Evolutionary conservation across 176 grass and related monocot species (phyloP).

Genomic region (Olyra latifolia): DNA sequence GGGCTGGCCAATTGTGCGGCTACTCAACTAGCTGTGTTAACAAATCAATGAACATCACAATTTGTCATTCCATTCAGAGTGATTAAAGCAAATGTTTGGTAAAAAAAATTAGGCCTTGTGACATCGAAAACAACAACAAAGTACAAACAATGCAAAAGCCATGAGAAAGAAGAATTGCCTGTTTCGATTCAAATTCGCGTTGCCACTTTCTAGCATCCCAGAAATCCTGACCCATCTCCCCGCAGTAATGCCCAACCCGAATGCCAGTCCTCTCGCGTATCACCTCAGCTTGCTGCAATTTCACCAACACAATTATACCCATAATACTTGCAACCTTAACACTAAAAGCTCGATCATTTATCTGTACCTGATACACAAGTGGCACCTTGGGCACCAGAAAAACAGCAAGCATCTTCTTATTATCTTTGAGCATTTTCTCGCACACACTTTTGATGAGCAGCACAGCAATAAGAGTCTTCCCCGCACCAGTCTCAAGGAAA

Average conservation of each 20-base stretch:
- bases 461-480: slow-evolving; percentile 91
- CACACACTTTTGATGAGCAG: slow-evolving; percentile 83
- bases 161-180: slow-evolving; percentile 49
- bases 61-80: background rate
- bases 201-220: slow-evolving; percentile 97
- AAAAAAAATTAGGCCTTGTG: background rate
- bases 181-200: slow-evolving; percentile 92
- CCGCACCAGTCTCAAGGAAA: slow-evolving; percentile 84
- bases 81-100: background rate
- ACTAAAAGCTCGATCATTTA: background rate
- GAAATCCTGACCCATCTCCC: slow-evolving; percentile 99
- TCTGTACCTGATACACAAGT: slow-evolving; percentile 91
- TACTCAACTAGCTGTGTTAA: background rate
- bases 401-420: slow-evolving; percentile 79
- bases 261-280: slow-evolving; percentile 82
- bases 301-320: slow-evolving; percentile 19
- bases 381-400: slow-evolving; percentile 99
- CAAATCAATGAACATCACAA: background rate
- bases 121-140: background rate
- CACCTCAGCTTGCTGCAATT: slow-evolving; percentile 94
- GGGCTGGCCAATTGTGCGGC: background rate
- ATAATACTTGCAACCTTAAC: background rate
- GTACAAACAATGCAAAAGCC: background rate
- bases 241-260: slow-evolving; percentile 91
- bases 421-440: slow-evolving; percentile 69